Conservation (phyloP, 768 basidiomycete genomes). For the Naganishia vaughanmartiniae region DNA sequence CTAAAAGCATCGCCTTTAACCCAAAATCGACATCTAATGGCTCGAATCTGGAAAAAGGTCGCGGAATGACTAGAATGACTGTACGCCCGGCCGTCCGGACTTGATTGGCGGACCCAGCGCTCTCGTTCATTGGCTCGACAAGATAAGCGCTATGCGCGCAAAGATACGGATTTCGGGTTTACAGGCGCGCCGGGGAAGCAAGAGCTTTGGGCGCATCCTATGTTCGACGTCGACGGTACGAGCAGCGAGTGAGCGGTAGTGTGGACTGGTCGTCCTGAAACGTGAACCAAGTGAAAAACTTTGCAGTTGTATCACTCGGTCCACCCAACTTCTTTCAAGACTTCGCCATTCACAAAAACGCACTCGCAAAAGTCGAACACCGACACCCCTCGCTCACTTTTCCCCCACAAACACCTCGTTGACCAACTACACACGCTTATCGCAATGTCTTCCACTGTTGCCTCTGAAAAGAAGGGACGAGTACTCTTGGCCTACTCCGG, state of each 20-base stretch:
- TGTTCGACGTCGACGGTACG: not conserved
- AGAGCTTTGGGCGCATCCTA: not conserved
- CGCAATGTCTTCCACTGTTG: slow-evolving; percentile 33
- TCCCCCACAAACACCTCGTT: not conserved
- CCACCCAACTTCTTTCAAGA: not conserved
- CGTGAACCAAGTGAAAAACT: not conserved
- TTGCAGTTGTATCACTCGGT: not conserved
- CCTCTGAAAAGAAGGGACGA: slow-evolving; percentile 62
- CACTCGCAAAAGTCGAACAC: not conserved
- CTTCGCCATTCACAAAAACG: not conserved
- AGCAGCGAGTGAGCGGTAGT: not conserved
- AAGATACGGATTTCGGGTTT: not conserved
- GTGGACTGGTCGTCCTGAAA: not conserved
- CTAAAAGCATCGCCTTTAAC: not conserved
- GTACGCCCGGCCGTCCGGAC: not conserved
- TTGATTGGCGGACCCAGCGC: slow-evolving; percentile 2
- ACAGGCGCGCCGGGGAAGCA: not conserved
- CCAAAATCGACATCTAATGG: not conserved
- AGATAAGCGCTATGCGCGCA: slow-evolving; percentile 4
- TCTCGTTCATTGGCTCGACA: slow-evolving; percentile 5
- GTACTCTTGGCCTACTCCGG: slow-evolving; percentile 97
- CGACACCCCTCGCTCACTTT: not conserved
- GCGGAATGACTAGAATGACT: not conserved
- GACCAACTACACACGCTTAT: not conserved
- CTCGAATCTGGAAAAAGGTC: not conserved